Evolutionary conservation across 768 basidiomycete species (phyloP).

Genomic region (Hemileccinum rubropunctum): DNA sequence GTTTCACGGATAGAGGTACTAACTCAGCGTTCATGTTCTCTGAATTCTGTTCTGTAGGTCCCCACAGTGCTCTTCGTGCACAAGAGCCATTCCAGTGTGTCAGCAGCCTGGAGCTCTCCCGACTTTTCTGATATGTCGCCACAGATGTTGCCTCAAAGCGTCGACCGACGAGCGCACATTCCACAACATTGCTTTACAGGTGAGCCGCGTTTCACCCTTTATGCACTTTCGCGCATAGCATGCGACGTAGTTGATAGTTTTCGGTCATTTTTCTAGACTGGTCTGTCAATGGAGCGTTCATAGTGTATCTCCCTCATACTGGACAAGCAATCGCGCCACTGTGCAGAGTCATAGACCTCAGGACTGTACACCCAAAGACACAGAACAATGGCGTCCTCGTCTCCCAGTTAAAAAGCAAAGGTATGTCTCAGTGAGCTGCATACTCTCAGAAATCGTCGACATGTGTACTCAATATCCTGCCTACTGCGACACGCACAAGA

Average conservation of each 20-base stretch:
- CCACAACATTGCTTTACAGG: slow-evolving; percentile 1
- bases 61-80: not conserved
- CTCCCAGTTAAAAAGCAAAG: slow-evolving; percentile 15
- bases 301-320: slow-evolving; percentile 2
- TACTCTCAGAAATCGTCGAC: slow-evolving; percentile 4
- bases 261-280: not conserved
- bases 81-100: slow-evolving; percentile 10
- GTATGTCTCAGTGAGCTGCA: slow-evolving; percentile 14
- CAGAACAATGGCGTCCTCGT: slow-evolving; percentile 2
- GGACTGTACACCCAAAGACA: not conserved
- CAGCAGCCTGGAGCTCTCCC: not conserved
- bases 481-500: slow-evolving; percentile 6
- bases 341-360: not conserved
- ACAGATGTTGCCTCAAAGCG: slow-evolving; percentile 15
- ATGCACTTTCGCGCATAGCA: slow-evolving; percentile 2
- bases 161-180: not conserved
- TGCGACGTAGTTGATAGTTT: not conserved
- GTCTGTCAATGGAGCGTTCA: not conserved
- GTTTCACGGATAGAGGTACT: not conserved
- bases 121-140: slow-evolving; percentile 12
- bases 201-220: slow-evolving; percentile 6
- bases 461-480: slow-evolving; percentile 15
- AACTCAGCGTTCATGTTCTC: not conserved
- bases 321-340: slow-evolving; percentile 13
- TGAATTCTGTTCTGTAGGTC: slow-evolving; percentile 3